Evolutionary conservation across 139 green algal genomes (phyloP).

Genomic region (Parachlorella kessleri): DNA sequence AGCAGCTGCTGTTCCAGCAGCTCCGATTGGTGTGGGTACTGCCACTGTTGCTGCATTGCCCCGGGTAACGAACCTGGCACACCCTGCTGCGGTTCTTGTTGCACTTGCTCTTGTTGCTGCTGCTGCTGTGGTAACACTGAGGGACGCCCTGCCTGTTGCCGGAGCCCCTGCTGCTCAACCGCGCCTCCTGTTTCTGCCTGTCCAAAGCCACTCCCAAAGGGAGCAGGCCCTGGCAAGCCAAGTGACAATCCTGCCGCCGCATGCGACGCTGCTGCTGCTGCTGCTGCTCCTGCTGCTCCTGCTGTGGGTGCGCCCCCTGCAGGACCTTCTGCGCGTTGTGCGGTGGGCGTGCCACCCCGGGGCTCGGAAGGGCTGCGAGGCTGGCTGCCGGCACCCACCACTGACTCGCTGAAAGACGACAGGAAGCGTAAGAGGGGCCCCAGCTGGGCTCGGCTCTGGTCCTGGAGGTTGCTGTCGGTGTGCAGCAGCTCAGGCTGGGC

Average conservation of each 20-base stretch:
- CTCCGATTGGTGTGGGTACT: too few relatives aligned
- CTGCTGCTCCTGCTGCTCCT: background rate
- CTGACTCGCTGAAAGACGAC: background rate
- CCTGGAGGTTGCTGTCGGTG: background rate
- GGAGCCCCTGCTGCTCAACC: background rate
- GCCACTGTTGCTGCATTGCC: too few relatives aligned
- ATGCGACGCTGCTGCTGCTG: background rate
- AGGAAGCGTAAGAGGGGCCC: background rate
- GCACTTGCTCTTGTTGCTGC: background rate
- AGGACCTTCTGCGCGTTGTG: too few relatives aligned
- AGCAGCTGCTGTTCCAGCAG: too few relatives aligned
- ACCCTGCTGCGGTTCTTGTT: background rate
- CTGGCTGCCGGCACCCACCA: too few relatives aligned
- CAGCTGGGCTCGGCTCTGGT: background rate
- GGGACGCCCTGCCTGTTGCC: background rate
- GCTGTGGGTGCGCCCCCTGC: background rate
- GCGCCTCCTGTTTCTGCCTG: background rate
- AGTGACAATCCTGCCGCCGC: background rate
- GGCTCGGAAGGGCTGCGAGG: too few relatives aligned
- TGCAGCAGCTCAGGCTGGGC: background rate
- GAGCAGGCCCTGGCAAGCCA: too few relatives aligned
- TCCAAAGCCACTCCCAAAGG: too few relatives aligned
- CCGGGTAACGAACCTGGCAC: background rate
- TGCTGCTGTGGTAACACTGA: background rate
- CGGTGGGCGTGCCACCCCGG: too few relatives aligned